A percentile compares a stretch with the other conserved stretches of the same genome.
Conservation (phyloP, 176 grass and related monocot species). For the Otatea glauca region DNA sequence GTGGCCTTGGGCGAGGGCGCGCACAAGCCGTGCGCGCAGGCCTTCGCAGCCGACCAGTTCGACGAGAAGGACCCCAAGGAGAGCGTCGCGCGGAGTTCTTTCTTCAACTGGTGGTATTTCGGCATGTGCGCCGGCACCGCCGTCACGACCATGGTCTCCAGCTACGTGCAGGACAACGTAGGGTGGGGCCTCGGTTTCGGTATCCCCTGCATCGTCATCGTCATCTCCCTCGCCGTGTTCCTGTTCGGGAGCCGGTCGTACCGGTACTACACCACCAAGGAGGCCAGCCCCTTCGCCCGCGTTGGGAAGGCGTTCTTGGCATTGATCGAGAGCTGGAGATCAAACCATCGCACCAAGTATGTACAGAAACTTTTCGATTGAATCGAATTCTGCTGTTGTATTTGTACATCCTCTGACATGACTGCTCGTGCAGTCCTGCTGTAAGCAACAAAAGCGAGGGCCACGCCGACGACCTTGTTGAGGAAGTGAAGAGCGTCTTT, state of each 20-base stretch:
- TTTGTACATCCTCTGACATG: conserved; percentile 1
- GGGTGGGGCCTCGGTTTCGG: conserved; percentile 75
- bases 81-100: conserved; percentile 60
- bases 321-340: conserved; percentile 27
- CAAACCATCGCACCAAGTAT: conserved; percentile 19
- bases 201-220: conserved; percentile 63
- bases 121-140: conserved; percentile 58
- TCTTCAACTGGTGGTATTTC: conserved; percentile 92
- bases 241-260: conserved; percentile 55
- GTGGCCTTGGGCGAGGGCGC: conserved; percentile 66
- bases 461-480: conserved; percentile 21
- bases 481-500: conserved; percentile 56
- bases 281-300: conserved; percentile 49
- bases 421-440: conserved; percentile 24
- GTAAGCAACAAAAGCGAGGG: conserved; percentile 18
- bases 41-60: conserved; percentile 70
- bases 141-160: conserved; percentile 48
- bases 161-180: conserved; percentile 75
- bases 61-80: conserved; percentile 57
- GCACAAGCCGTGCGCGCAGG: conserved; percentile 70
- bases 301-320: conserved; percentile 41
- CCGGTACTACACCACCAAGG: conserved; percentile 47
- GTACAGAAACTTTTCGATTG: neutral
- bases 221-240: conserved; percentile 48
- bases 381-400: neutral